These are phyloP conservation scores for Micromonas pusilla DNA, from an alignment of 139 green algal species.

Conservation along the genomic window DNA sequence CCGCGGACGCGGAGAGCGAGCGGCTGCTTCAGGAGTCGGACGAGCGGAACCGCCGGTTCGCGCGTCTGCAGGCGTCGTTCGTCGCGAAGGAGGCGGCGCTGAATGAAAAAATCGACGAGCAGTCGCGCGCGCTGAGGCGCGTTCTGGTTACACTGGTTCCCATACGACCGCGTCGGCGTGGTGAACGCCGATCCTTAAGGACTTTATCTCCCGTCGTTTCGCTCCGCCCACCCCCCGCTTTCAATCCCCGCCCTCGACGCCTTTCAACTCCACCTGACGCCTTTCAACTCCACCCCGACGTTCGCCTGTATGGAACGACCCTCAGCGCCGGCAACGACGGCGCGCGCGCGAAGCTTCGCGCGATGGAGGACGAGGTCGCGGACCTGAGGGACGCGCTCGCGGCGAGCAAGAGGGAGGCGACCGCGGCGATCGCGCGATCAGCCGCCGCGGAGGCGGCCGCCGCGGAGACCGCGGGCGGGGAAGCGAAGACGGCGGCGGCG, in stretches of 20 bases:
- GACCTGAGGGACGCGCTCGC: background rate
- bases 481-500: background rate
- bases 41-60: background rate
- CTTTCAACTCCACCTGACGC: too few relatives aligned
- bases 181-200: background rate
- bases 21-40: conserved; percentile 1
- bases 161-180: too few relatives aligned
- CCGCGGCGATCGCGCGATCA: too few relatives aligned
- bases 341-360: too few relatives aligned
- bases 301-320: too few relatives aligned
- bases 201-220: too few relatives aligned
- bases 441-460: background rate
- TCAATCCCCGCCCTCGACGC: too few relatives aligned
- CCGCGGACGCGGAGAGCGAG: background rate
- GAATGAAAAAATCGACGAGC: background rate
- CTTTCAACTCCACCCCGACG: too few relatives aligned
- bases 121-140: background rate
- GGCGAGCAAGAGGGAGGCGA: too few relatives aligned
- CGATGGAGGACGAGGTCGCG: background rate
- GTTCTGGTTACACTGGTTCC: background rate
- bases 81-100: background rate
- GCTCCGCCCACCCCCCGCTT: too few relatives aligned
- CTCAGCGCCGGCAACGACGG: too few relatives aligned
- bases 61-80: background rate
- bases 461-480: background rate